Evolutionary conservation across 1,139 yeast genomes (phyloP), one percentile per base, ranked within the genome.

Genomic region (Sugiyamaella japonica): DNA sequence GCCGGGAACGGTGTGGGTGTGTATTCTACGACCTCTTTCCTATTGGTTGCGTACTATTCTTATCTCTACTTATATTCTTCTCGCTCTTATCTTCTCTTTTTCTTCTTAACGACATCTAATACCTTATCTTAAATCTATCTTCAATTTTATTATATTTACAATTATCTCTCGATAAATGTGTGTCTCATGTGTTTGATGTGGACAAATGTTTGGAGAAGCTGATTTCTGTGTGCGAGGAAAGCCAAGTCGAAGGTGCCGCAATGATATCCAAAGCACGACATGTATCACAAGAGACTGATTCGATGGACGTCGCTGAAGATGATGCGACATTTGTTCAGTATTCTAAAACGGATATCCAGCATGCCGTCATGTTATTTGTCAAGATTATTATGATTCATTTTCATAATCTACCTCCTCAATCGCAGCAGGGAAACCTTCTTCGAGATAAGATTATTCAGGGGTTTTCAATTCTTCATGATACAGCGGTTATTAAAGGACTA

Each of bases 301-400:
- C 25, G 3, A 20, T 20, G 25, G 25, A 20, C 6, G 25, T 20
- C 25, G 6, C 25, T 20, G 25, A 20, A 20, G 25, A 20, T 20
- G 25, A 20, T 20, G 25, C 25, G 25, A 20, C 5, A 20, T 6
- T 20, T 20, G 25, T 20, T 20, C 25, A 31, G n/a, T 48, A 52
- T 25, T 28, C 59, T 13, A 45, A 46, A 5, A 62, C 62, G 8
- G 71, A 64, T n/a, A 50, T 62, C 32, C 57, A 57, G 34, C 59
- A 59, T 60, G 59, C 63, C 0, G 69, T 77, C 7, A 65, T 72
- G 31, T 72, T 83, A 32, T 75, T 82, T 58, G 73, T 84, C 54
- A 75, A 85, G 59, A 80, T 85, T 9, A 69, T 85, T 32, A 78
- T 85, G 59, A 81, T 85, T 54, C 89, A 85, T 48, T 62, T 61